Evolutionary conservation across 805 yeast genomes (phyloP).

Genomic region (Candida lessepsii): DNA sequence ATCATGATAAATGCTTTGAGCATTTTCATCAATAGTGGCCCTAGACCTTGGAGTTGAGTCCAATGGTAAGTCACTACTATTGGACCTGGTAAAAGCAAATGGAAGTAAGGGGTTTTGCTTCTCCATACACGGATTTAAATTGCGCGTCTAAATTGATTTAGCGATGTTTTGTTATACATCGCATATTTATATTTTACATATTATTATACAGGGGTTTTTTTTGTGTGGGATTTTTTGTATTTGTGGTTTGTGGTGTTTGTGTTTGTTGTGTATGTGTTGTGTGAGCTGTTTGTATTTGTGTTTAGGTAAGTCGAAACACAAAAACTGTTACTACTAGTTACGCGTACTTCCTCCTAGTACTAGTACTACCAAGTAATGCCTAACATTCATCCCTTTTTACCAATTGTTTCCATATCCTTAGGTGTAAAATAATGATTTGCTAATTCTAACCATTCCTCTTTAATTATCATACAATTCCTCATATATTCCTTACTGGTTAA

Average conservation of each 20-base stretch:
- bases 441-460: constrained; percentile 74
- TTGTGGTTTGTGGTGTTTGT: too few species aligned
- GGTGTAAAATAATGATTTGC: constrained; percentile 61
- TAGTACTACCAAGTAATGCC: too few species aligned
- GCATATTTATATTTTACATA: too few species aligned
- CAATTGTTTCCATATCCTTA: constrained; percentile 22
- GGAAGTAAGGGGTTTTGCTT: constrained; percentile 46
- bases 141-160: too few species aligned
- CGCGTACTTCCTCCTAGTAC: too few species aligned
- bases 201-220: too few species aligned
- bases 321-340: too few species aligned
- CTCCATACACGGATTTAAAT: constrained; percentile 23
- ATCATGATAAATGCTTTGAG: constrained; percentile 45
- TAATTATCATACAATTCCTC: constrained; percentile 73
- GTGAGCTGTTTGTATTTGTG: too few species aligned
- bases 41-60: constrained; percentile 42
- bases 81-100: constrained; percentile 44
- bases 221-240: neutral
- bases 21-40: constrained; percentile 41
- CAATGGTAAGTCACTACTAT: constrained; percentile 32
- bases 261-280: too few species aligned
- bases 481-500: constrained; percentile 85
- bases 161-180: neutral
- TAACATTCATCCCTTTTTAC: neutral
- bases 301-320: too few species aligned